Evolutionary conservation across 2,329 filamentous ascomycete genomes (phyloP), one percentile per base, ranked within the genome.

Genomic region (Colletotrichum sidae): DNA sequence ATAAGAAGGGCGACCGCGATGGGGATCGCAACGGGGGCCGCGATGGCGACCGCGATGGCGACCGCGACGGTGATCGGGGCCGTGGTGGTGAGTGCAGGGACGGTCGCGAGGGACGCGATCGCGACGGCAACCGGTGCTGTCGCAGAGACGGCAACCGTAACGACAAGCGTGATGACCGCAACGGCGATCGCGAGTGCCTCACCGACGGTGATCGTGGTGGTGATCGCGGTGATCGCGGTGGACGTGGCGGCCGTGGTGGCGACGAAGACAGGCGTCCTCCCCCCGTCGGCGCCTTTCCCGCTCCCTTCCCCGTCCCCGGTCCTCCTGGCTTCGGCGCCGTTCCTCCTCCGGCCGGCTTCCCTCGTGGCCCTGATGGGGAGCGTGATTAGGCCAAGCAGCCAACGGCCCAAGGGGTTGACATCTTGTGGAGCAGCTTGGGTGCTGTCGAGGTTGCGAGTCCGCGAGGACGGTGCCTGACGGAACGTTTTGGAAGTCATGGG

Each of bases 251-350:
- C n/a, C 9, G 35, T 17, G 55, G 35, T n/a, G 41, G 57, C 9
- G 50, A 53, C 8, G 60, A 47, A 11, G 46, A 34, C 46, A 52
- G 52, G 12, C 51, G 41, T 25, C 62, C 61, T 13, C 46, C 57
- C 35, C 41, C 46, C 8, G 12, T 6, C 34, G 42, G 41, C 44
- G 45, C 11, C 4, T 61, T 65, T 41, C 54, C 60, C 9, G 60
- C 60, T 8, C 60, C 51, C 34, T 60, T 61, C 62, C 62, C 51
- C 39, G 39, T 46, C 17, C 62, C 57, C n/a, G n/a, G 58, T 7
- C 61, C 54, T 44, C 49, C 33, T 55, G 55, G 55, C 13, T 64
- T 64, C 33, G 60, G 42, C 8, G n/a, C 53, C 9, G 17, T 33
- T 6, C 34, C 35, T 34, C 45, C 51, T 10, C 60, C 53, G 9